A percentile compares a stretch with the other conserved stretches of the same genome.
Conservation (phyloP, 345 rosid genomes). For the Lepidium africanum region DNA sequence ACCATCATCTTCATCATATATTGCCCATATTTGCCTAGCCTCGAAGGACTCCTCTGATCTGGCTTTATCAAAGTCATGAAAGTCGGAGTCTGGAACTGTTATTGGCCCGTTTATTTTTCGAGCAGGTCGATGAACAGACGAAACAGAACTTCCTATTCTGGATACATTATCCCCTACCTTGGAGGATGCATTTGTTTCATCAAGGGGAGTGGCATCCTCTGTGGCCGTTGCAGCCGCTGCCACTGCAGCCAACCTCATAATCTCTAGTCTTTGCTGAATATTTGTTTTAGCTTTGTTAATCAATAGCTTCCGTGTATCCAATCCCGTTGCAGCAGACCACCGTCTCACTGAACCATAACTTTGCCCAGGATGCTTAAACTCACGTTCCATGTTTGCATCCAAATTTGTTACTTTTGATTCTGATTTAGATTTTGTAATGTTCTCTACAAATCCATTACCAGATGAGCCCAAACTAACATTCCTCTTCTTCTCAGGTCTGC, state of each 20-base stretch:
- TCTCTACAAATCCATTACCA: constrained; percentile 53
- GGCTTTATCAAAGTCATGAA: constrained; percentile 89
- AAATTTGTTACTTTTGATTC: constrained; percentile 37
- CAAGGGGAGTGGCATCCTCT: constrained; percentile 12
- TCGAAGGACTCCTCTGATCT: constrained; percentile 86
- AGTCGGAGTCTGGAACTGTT: constrained; percentile 87
- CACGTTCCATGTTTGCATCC: constrained; percentile 33
- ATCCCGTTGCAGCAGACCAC: constrained; percentile 47
- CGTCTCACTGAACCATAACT: constrained; percentile 46
- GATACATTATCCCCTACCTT: constrained; percentile 23
- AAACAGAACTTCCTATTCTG: constrained; percentile 1
- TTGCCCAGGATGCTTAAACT: constrained; percentile 41
- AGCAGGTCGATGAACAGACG: constrained; percentile 12
- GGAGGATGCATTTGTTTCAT: constrained; percentile 21
- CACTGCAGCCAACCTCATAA: constrained; percentile 44
- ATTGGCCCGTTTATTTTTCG: constrained; percentile 37
- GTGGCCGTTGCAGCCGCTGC: constrained; percentile 41
- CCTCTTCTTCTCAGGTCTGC: constrained; percentile 72
- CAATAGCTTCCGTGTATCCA: constrained; percentile 78
- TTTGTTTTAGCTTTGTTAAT: constrained; percentile 68
- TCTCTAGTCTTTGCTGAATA: constrained; percentile 57
- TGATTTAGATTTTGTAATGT: constrained; percentile 30
- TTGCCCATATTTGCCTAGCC: constrained; percentile 94
- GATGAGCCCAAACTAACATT: constrained; percentile 43
- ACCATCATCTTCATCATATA: constrained; percentile 95